These are phyloP conservation scores for Trichophyton benhamiae DNA, from an alignment of 2,329 filamentous ascomycete species.

Conservation along the genomic window DNA sequence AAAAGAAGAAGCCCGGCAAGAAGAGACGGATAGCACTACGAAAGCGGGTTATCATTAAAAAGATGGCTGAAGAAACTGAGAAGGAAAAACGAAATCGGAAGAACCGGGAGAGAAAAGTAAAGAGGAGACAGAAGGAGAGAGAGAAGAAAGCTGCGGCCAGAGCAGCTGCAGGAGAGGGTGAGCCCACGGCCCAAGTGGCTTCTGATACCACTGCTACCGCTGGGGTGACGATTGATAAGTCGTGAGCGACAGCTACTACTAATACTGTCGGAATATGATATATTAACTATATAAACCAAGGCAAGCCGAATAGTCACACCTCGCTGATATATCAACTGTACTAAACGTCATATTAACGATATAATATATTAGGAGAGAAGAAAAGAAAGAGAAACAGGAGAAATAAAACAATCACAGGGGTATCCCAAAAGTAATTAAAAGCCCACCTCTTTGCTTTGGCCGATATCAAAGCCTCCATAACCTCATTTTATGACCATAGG, in stretches of 20 bases:
- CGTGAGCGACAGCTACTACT: background rate
- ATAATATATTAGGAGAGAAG: background rate
- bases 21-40: conserved; percentile 32
- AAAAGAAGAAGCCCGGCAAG: conserved; percentile 32
- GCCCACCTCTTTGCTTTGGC: background rate
- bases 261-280: background rate
- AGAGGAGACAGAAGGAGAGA: conserved; percentile 13
- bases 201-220: background rate
- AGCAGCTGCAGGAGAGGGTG: background rate
- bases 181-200: background rate
- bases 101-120: conserved; percentile 16
- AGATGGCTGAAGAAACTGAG: conserved; percentile 16
- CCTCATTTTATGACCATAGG: background rate
- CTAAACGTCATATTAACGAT: background rate
- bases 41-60: conserved; percentile 22
- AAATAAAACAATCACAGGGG: background rate
- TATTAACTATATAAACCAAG: background rate
- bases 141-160: conserved; percentile 13
- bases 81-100: conserved; percentile 14
- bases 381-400: background rate
- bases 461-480: background rate
- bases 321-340: background rate
- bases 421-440: conserved; percentile 2
- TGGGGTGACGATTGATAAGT: background rate
- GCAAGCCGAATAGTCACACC: background rate